These are phyloP conservation scores for Elsinoe ampelina DNA, from an alignment of 2,329 filamentous ascomycete genomes.

Conservation along the genomic window DNA sequence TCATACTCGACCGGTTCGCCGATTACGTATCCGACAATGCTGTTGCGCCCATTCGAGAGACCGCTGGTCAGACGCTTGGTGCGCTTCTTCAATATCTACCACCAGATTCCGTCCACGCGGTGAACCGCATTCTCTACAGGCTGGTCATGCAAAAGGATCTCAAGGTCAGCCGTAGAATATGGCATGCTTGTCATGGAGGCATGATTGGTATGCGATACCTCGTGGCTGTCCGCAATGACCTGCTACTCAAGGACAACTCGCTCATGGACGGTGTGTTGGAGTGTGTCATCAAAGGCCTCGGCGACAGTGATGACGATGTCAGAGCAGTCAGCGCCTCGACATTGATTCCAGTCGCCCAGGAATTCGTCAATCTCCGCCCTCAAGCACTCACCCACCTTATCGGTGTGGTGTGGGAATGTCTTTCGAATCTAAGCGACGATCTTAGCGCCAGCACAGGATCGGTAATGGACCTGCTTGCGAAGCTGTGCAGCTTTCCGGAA, in stretches of 20 bases:
- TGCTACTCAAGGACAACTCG: constrained; percentile 70
- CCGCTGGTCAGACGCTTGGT: constrained; percentile 85
- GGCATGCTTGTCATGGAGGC: constrained; percentile 94
- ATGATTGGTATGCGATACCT: constrained; percentile 96
- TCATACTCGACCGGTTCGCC: constrained; percentile 95
- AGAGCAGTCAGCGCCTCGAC: constrained; percentile 96
- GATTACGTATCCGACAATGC: constrained; percentile 98
- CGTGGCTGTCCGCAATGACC: constrained; percentile 86
- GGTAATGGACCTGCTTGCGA: constrained; percentile 96
- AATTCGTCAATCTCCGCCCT: constrained; percentile 80
- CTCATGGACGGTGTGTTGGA: constrained; percentile 89
- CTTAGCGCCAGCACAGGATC: constrained; percentile 94
- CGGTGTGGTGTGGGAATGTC: constrained; percentile 92
- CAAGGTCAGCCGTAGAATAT: constrained; percentile 62
- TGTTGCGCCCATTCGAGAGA: constrained; percentile 90
- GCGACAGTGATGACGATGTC: constrained; percentile 87
- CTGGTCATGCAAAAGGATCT: constrained; percentile 89
- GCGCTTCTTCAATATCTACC: constrained; percentile 80
- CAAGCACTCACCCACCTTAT: constrained; percentile 71
- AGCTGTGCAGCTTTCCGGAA: constrained; percentile 86
- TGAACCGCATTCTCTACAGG: constrained; percentile 74
- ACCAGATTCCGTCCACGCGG: constrained; percentile 65
- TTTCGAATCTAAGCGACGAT: constrained; percentile 94
- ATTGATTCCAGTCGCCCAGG: constrained; percentile 86
- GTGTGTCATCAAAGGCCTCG: constrained; percentile 90